Evolutionary conservation across 192 early-diverging fungal genomes (phyloP), one percentile per base, ranked within the genome.

Genomic region (Podila clonocystis): DNA sequence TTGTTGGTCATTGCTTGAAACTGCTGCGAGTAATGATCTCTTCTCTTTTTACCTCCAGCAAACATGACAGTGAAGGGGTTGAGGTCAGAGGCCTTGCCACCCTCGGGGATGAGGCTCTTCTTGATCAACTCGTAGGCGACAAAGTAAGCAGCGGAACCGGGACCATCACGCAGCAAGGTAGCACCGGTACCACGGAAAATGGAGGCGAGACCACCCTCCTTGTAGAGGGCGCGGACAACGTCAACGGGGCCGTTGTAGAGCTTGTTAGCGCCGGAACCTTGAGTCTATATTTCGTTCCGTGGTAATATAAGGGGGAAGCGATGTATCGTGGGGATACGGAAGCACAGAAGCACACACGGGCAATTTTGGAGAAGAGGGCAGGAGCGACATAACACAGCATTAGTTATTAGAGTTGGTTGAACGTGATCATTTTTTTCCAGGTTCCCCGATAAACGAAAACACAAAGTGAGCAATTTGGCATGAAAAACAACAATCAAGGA

Each of bases 131-230:
- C 98, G 83, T 98, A 99, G 20, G 94, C 95, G 70, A 95, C 95
- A 89, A 97, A 98, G 87, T 95, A 98, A 13, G 94, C 96, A 52
- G 97, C 96, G 52, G 94, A 95, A 64, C 97, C 98, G 22, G 97
- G 96, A 59, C 90, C 91, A 82, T 99, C 97, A 66, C 98, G 91
- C 62, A 96, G 83, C 55, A 99, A 88, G 12, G 98, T 99, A 22
- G 97, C 98, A 70, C 93, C 91, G 19, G 95, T 96, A 58, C 98
- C 98, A 74, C 95, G 88, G 91, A 95, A 99, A 84, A 99, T 88
- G 61, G 91, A 90, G 45, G 85, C 67, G 41, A 99, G 65, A 69
- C 98, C 98, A 62, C 95, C 96, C 70, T 97, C 95, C 68, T 89
- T 88, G 78, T 94, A 91, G 70, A 98, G 90, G 52, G 92, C 92